phyloP scores from a whole-genome alignment of 2,329 filamentous ascomycete genomes.

The Aspergillus piperis region DNA sequence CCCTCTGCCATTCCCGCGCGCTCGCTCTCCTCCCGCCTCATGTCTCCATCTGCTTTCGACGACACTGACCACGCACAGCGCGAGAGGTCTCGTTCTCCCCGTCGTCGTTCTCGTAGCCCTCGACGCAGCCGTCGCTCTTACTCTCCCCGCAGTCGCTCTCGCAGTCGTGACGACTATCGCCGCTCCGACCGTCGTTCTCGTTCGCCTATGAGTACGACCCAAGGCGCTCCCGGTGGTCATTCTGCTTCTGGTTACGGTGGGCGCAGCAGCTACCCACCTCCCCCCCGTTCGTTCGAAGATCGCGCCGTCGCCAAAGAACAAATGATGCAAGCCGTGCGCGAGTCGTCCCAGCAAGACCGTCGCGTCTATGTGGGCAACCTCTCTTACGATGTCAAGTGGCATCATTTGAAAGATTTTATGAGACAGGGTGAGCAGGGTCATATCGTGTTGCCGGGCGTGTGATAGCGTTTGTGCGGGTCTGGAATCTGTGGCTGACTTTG shows the following conservation, averaged over 20 bases:
- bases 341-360: slow-evolving; percentile 96
- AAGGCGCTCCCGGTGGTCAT: slow-evolving; percentile 71
- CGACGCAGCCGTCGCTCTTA: slow-evolving; percentile 75
- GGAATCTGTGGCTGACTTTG: slow-evolving; percentile 34
- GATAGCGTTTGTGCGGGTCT: slow-evolving; percentile 21
- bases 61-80: slow-evolving; percentile 60
- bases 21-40: slow-evolving; percentile 16
- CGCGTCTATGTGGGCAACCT: slow-evolving; percentile 99
- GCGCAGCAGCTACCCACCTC: slow-evolving; percentile 65
- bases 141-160: slow-evolving; percentile 76
- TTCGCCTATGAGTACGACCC: slow-evolving; percentile 77
- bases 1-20: slow-evolving; percentile 1
- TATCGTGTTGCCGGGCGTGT: slow-evolving; percentile 24
- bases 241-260: slow-evolving; percentile 60
- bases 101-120: slow-evolving; percentile 78
- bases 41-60: slow-evolving; percentile 29
- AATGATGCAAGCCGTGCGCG: slow-evolving; percentile 93
- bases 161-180: slow-evolving; percentile 76
- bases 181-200: slow-evolving; percentile 74
- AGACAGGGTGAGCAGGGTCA: slow-evolving; percentile 77
- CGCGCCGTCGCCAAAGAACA: slow-evolving; percentile 80
- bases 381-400: slow-evolving; percentile 99
- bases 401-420: slow-evolving; percentile 99
- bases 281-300: slow-evolving; percentile 76
- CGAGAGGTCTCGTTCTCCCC: slow-evolving; percentile 70